Conservation (phyloP, 345 rosid species). For the Stellera chamaejasme region DNA sequence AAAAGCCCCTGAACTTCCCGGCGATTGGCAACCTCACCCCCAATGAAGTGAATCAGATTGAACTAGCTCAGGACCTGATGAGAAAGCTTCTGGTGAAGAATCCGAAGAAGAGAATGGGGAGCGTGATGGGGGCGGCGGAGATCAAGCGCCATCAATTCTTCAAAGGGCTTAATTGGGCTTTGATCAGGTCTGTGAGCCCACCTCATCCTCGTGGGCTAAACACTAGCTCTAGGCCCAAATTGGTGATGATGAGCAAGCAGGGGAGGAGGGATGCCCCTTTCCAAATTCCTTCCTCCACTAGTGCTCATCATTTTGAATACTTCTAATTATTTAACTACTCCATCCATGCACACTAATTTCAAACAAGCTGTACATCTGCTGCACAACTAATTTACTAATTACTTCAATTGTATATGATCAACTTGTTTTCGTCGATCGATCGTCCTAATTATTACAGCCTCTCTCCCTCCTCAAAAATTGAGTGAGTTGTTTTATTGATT, state of each 20-base stretch:
- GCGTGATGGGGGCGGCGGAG: constrained; percentile 65
- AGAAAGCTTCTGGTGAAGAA: constrained; percentile 62
- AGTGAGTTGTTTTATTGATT: no score
- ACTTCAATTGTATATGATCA: no score
- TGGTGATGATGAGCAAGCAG: constrained; percentile 63
- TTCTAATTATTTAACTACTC: constrained; percentile 26
- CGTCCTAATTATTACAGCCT: no score
- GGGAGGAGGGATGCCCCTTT: constrained; percentile 71
- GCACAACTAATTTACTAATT: neutral
- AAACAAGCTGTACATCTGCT: no score
- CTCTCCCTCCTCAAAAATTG: no score
- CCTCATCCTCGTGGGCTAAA: constrained; percentile 18
- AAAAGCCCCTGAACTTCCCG: constrained; percentile 72
- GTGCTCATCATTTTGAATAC: constrained; percentile 61
- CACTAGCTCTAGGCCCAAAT: constrained; percentile 11
- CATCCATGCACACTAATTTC: no score
- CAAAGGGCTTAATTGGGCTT: constrained; percentile 81
- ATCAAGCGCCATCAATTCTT: constrained; percentile 85
- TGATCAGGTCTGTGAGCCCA: constrained; percentile 73
- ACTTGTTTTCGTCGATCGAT: no score
- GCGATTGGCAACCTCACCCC: constrained; percentile 27
- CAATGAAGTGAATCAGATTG: constrained; percentile 54
- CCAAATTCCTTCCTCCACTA: constrained; percentile 31
- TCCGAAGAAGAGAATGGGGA: constrained; percentile 80
- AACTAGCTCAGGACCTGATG: constrained; percentile 65